Base-by-base conservation (phyloP, 768 basidiomycete genomes). In the Mrakia frigida region DNA sequence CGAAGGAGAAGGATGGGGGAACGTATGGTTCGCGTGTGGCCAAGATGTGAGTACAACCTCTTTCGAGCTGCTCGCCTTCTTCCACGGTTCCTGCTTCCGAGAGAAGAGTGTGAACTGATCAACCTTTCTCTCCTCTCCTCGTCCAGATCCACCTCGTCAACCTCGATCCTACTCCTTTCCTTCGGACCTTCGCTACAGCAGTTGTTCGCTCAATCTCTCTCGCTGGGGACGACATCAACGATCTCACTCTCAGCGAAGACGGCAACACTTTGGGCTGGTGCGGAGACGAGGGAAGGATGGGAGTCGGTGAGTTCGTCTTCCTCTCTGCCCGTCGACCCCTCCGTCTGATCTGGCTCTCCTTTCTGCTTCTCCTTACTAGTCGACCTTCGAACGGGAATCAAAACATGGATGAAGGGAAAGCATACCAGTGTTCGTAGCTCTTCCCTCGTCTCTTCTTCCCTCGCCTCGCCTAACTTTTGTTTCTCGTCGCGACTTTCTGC, bases 11-110 rank as follows among this genome's bases (percentile, higher is more conserved):
- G 28, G 61, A 56, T 68, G 50, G 65, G 74, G 74, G 16, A 37
- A 25, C 2, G 68, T 75, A 39, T 75, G 74, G 74, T 56, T 75
- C 43, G 74, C 74, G 14, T 75, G 74, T 31, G 74, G 74, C 6
- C 31, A 37, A 25, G 68, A 70, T n/a, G 74, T 75, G 9, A 60
- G 56, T 43, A 23, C 13, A 50, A 2, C 11, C 21, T 13, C 28
- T 59, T 14, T 65, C 18, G 14, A 50, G 11, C 4, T 31, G 23
- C 23, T 39, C 50, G 18, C 4, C 18, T 25, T n/a, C 43, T 31
- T n/a, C 41, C 39, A 21, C 23, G 31, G 4, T 2, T 33, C 2
- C 18, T 28, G n/a, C 3, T 14, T 11, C 21, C 28, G 21, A 50
- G 18, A 28, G 2, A 5, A 23, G 25, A 21, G 43, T 31, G 25